Evolutionary conservation across 1,139 yeast genomes (phyloP), one percentile per base, ranked within the genome.

Genomic region (Cylindricascospora bacillispora): DNA sequence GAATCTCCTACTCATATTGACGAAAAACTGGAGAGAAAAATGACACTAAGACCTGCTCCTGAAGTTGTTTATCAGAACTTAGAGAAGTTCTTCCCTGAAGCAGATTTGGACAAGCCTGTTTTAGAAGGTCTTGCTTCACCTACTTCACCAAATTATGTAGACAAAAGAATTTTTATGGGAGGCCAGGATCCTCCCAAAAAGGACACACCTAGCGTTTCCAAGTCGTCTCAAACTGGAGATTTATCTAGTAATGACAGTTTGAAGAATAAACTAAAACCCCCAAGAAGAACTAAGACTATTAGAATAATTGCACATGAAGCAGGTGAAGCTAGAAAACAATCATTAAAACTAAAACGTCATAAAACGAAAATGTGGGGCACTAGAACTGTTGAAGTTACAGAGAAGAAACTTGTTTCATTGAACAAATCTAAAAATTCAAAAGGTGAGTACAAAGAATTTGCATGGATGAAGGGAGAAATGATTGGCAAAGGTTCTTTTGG

Each of bases 331-430:
- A 56, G 73, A 24, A 64, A 63, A 35, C 54, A 44, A 10, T 44
- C 57, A 17, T 36, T 43, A 28, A 45, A 45, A 15, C 46, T 82
- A 24, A 64, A 82, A 38, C 62, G 95, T 35, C 69, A 74, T 32
- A 83, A 92, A 46, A 92, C 99, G 2, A 89, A 89, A 56, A 72
- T 92, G 78, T 92, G 99, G 99, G 98, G 98, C 9, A 86, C 83
- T 39, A 77, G 70, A 42, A 93, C 83, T 11, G 76, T 85, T 18
- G 98, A 92, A 57, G 92, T 92, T 30, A 85, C 92, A 0, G 75
- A 92, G 1, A 70, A 68, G 19, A 77, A 76, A 35, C 68, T 73
- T 25, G 50, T 54, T 5, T 45, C 56, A 1, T 53, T 54, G 13
- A 52, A 53, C 32, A 53, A 52, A 35, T 35, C 80, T 13, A 77